Conservation (phyloP, 345 rosid species). For the Durio zibethinus region DNA sequence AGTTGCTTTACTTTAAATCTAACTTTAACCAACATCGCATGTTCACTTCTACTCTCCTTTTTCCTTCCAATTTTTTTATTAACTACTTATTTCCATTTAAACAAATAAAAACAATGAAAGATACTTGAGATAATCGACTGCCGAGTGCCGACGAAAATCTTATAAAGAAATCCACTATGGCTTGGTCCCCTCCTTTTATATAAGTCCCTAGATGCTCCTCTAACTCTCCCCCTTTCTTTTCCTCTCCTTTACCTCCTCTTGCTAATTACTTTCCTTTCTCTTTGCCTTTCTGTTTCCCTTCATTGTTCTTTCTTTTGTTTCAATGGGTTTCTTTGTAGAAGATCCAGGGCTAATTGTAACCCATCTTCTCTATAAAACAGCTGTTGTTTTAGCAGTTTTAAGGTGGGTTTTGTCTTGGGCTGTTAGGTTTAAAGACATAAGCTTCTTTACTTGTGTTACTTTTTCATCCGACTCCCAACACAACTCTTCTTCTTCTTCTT, state of each 20-base stretch:
- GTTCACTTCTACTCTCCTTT: not conserved
- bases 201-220: conserved; percentile 9
- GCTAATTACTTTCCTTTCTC: not conserved
- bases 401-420: conserved; percentile 73
- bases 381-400: conserved; percentile 55
- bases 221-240: conserved; percentile 21
- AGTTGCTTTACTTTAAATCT: not conserved
- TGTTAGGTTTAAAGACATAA: conserved; percentile 44
- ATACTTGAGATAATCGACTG: not conserved
- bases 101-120: not conserved
- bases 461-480: not conserved
- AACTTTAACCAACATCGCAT: conserved; percentile 2
- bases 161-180: conserved; percentile 4
- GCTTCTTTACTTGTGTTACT: not conserved
- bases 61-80: not conserved
- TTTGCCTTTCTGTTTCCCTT: not conserved
- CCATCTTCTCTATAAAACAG: conserved; percentile 72
- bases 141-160: conserved; percentile 17
- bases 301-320: not conserved
- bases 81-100: not conserved
- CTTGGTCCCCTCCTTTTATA: conserved; percentile 15
- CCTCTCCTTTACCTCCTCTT: not conserved
- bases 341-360: conserved; percentile 53
- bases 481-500: conserved; percentile 15
- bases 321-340: conserved; percentile 65